A percentile compares a stretch with the other conserved stretches of the same genome.
These are phyloP conservation scores for Penicillium rolfsii DNA, from an alignment of 2,329 filamentous ascomycete genomes.

Conservation along the genomic window DNA sequence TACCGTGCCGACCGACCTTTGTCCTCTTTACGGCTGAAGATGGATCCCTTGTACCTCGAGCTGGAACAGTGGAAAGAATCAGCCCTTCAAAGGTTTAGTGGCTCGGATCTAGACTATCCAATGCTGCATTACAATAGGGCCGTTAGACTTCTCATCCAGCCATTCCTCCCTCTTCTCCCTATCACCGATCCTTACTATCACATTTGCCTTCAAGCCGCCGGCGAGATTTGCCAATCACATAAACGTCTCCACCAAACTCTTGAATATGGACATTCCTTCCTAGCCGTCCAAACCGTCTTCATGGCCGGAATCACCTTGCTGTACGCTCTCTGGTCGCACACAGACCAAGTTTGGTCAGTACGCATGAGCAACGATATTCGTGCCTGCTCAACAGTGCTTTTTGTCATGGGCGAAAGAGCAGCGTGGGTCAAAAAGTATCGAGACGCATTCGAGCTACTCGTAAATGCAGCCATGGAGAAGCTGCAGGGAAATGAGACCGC, in stretches of 20 bases:
- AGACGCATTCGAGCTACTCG: conserved; percentile 53
- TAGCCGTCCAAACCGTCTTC: conserved; percentile 45
- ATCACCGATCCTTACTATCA: conserved; percentile 53
- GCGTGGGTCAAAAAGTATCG: conserved; percentile 54
- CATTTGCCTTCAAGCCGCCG: conserved; percentile 44
- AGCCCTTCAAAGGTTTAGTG: conserved; percentile 38
- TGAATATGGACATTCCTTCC: conserved; percentile 45
- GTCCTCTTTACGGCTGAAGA: conserved; percentile 51
- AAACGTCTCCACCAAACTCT: conserved; percentile 44
- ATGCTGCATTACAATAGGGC: conserved; percentile 56
- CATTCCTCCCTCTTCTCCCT: conserved; percentile 53
- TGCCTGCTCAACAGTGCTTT: conserved; percentile 54
- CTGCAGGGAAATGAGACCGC: conserved; percentile 44
- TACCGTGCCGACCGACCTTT: conserved; percentile 55
- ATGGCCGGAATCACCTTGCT: conserved; percentile 44
- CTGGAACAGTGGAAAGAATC: conserved; percentile 54
- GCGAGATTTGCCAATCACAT: conserved; percentile 44
- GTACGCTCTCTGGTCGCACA: conserved; percentile 48
- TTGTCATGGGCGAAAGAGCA: conserved; percentile 55
- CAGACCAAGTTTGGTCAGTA: conserved; percentile 53
- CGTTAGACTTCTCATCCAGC: conserved; percentile 55
- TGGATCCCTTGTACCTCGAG: conserved; percentile 50
- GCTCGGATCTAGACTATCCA: conserved; percentile 52
- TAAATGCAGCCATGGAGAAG: conserved; percentile 53
- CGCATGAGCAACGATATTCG: conserved; percentile 54